Conservation (phyloP, 2,329 filamentous ascomycete species). For the Aspergillus intermedius region DNA sequence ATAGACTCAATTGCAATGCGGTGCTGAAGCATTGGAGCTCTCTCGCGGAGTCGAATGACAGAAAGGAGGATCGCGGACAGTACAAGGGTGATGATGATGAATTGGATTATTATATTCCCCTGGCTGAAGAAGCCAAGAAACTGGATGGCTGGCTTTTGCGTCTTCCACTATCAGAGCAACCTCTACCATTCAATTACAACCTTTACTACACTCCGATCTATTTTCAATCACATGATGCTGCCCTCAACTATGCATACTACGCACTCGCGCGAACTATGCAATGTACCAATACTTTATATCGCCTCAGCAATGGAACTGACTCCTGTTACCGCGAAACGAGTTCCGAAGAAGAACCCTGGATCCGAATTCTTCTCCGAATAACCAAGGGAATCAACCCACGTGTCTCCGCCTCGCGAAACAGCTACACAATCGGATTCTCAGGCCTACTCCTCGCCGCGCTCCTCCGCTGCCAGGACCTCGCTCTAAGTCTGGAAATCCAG, state of each 20-base stretch:
- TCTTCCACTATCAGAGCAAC: constrained; percentile 12
- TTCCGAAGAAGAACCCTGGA: constrained; percentile 9
- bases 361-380: constrained; percentile 9
- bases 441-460: constrained; percentile 16
- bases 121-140: constrained; percentile 2
- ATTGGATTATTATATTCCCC: neutral
- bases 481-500: constrained; percentile 11
- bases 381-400: constrained; percentile 10
- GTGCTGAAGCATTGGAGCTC: constrained; percentile 5
- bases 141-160: constrained; percentile 13
- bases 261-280: constrained; percentile 19
- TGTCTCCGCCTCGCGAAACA: constrained; percentile 12
- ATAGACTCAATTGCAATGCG: constrained; percentile 12
- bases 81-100: neutral
- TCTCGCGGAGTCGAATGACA: neutral
- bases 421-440: constrained; percentile 21
- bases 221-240: constrained; percentile 17
- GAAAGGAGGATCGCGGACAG: neutral
- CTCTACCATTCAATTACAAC: constrained; percentile 1
- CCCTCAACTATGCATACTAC: constrained; percentile 20
- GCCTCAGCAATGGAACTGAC: neutral
- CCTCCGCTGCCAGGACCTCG: constrained; percentile 13
- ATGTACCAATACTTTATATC: constrained; percentile 7
- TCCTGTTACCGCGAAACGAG: neutral
- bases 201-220: neutral